Base-by-base conservation (phyloP, 371 early-diverging fungal species). In the Conidiobolus incongruus region DNA sequence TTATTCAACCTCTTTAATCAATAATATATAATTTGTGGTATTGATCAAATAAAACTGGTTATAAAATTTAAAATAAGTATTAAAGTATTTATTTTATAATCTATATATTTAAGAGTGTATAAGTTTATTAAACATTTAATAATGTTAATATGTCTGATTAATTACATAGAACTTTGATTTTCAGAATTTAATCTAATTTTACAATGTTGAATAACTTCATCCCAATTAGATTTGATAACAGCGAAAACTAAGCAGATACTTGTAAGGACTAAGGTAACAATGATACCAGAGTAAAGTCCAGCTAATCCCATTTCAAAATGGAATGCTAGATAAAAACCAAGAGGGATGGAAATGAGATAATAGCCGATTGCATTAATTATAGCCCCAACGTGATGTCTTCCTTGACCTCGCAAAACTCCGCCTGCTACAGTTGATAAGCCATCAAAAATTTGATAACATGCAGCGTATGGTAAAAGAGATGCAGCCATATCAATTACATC, bases 381-480 rank as follows among this genome's bases (percentile, higher is more conserved):
- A 1, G 83, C 81, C 6, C 77, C 79, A 16, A 71, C 44, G 15
- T 70, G 67, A 44, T 79, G 80, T 33, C 73, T 53, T 15, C 81
- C 83, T 2, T 71, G 53, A 34, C 80, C 78, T 33, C 83, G 68
- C 16, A 82, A 60, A 1, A 79, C 61, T 33, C 83, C 81, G 2
- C 79, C 75, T 7, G 67, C 65, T 5, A 78, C 70, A 45, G 70
- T 66, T n/a, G 69, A 70, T 12, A 72, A 43, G 1, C 77, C 73
- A 54, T 82, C 81, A 7, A 64, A 53, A 32, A 81, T 58, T 54
- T 92, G 93, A 59, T 81, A 88, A 29, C 80, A 36, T 0, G 88
- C 81, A 23, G 66, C 77, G 3, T 81, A 47, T 0, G 89, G 89
- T 45, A 88, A 55, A 23, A 88, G 63, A 26, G 44, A 41, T 1